Evolutionary conservation across 2,329 filamentous ascomycete species (phyloP), one percentile per base, ranked within the genome.

Genomic region (Cryphonectria parasitica): DNA sequence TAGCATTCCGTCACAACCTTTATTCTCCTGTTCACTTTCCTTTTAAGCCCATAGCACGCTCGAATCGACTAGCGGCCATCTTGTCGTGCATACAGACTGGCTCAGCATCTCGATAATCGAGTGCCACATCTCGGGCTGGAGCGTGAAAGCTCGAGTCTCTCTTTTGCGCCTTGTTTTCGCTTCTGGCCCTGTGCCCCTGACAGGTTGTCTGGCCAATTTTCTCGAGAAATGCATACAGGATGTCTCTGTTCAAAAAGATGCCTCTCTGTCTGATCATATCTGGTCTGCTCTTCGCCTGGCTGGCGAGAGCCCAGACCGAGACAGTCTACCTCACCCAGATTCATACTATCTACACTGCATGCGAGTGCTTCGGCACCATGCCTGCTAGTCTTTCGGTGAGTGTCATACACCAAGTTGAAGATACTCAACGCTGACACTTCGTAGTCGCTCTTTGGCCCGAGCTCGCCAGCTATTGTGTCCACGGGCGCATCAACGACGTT

Each of bases 281-380:
- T 11, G 31, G 65, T 54, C 31, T 70, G 43, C n/a, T 68, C 43
- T 31, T 70, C 43, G 31, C 61, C 4, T 70, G 31, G 64, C 49
- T 66, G 25, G 68, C 62, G 43, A 62, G 31, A 28, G 68, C 45
- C 2, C 68, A 69, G 62, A 69, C 63, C 8, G 60, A 68, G 36
- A 72, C 71, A 3, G 62, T 72, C 45, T 72, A 70, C 41, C 60
- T 72, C 62, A 72, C 71, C 19, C 71, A 72, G 66, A 60, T 69
- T 19, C 71, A 72, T 39, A 70, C 68, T 2, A 67, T 72, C 43
- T 72, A 70, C 43, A 72, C 71, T 13, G 65, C 68, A 13, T 72
- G 71, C n/a, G 71, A 72, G 8, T 70, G 71, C 34, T 64, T 69
- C 13, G 61, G 58, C 4, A 62, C 68, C 7, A 2, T 70, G 36